These are phyloP conservation scores for Decorospora gaudefroyi DNA, from an alignment of 2,329 filamentous ascomycete genomes.

Conservation along the genomic window DNA sequence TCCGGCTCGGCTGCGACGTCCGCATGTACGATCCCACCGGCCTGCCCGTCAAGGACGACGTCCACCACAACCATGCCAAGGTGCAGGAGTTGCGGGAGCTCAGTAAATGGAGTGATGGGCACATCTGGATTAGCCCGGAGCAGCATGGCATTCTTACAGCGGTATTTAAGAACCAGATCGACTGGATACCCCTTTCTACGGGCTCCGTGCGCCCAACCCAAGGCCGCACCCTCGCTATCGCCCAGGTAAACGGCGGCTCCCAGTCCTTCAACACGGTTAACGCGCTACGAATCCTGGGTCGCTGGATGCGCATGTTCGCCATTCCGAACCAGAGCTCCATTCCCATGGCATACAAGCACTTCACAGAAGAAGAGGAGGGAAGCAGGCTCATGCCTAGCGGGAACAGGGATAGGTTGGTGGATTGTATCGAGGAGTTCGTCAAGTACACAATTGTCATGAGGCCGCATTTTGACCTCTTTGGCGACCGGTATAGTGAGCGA, in stretches of 20 bases:
- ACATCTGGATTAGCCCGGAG: constrained; percentile 68
- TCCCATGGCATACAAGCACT: constrained; percentile 66
- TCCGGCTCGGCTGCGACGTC: constrained; percentile 68
- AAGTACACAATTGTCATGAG: constrained; percentile 70
- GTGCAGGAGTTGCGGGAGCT: constrained; percentile 66
- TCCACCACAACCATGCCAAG: constrained; percentile 61
- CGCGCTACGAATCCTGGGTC: constrained; percentile 65
- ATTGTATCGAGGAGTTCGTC: constrained; percentile 72
- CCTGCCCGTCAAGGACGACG: constrained; percentile 67
- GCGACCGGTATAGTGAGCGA: constrained; percentile 66
- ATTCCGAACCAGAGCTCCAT: constrained; percentile 69
- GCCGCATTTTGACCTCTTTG: constrained; percentile 63
- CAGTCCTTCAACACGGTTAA: constrained; percentile 72
- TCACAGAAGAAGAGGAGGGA: constrained; percentile 55
- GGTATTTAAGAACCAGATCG: constrained; percentile 72
- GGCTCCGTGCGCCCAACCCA: constrained; percentile 68
- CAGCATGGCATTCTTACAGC: constrained; percentile 69
- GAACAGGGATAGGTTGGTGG: constrained; percentile 64
- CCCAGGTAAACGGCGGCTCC: constrained; percentile 66
- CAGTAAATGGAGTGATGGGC: constrained; percentile 67
- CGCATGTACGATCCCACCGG: constrained; percentile 63
- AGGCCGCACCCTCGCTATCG: constrained; percentile 65
- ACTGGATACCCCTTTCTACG: constrained; percentile 68
- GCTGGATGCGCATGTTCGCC: constrained; percentile 72
- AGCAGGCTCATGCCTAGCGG: constrained; percentile 59